phyloP scores from a whole-genome alignment of 805 yeast species.

The Saturnispora kantuleensis region DNA sequence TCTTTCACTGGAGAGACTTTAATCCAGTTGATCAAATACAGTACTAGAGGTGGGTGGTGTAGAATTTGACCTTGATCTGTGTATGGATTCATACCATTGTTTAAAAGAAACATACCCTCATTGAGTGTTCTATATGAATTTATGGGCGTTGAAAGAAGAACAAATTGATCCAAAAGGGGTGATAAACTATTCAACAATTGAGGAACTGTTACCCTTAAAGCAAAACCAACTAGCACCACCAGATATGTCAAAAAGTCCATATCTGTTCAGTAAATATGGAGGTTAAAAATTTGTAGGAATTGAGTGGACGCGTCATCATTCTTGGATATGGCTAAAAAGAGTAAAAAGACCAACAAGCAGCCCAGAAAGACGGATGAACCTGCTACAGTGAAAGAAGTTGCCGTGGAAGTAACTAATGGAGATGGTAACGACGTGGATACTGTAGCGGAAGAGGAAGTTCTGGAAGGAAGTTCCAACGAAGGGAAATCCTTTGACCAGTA shows the following conservation, averaged over 20 bases:
- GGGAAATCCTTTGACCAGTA: neutral
- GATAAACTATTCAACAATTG: conserved; percentile 23
- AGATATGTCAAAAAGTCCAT: conserved; percentile 7
- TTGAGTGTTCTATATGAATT: conserved; percentile 53
- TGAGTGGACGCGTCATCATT: neutral
- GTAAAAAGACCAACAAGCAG: conserved; percentile 7
- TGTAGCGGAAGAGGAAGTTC: conserved; percentile 4
- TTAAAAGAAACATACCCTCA: conserved; percentile 58
- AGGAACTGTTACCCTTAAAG: conserved; percentile 22
- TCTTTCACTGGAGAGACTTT: conserved; percentile 16
- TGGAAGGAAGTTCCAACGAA: neutral
- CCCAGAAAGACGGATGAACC: conserved; percentile 2
- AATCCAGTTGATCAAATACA: conserved; percentile 38
- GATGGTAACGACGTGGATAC: neutral
- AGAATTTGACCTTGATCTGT: conserved; percentile 63
- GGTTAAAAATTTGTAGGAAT: no score
- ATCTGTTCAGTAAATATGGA: no score
- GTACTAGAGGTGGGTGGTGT: conserved; percentile 74
- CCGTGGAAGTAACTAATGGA: conserved; percentile 3
- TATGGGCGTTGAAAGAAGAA: conserved; percentile 63
- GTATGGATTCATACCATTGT: conserved; percentile 53
- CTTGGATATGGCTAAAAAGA: conserved; percentile 11
- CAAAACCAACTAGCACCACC: conserved; percentile 18
- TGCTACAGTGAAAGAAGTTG: neutral
- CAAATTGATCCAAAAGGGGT: conserved; percentile 35